Conservation (phyloP, 83 land plant species). For the Picea abies region DNA sequence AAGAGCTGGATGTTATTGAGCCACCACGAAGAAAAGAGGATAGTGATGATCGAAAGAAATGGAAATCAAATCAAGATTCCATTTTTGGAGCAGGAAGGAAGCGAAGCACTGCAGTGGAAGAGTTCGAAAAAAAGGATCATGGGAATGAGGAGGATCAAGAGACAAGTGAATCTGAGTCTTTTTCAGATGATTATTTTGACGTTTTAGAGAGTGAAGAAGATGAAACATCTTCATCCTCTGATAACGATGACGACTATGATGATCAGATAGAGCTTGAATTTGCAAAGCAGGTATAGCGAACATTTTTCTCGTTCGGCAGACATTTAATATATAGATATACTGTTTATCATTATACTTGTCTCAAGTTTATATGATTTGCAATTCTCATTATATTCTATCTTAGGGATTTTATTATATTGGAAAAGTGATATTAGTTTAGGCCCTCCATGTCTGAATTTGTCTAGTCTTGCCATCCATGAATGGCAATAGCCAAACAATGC, state of each 20-base stretch:
- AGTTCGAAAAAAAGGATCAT: background rate
- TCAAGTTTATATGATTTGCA: background rate
- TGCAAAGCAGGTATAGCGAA: background rate
- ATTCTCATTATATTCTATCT: background rate
- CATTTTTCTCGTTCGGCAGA: background rate
- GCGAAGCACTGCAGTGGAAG: background rate
- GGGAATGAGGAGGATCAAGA: background rate
- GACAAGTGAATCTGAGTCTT: conserved; percentile 8
- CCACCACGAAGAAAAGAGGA: background rate
- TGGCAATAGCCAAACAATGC: background rate
- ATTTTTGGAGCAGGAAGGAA: conserved; percentile 3
- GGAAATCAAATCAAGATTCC: background rate
- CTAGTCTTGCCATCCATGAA: background rate
- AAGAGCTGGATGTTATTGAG: background rate
- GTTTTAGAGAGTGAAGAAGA: conserved; percentile 4
- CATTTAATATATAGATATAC: background rate
- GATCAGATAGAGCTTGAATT: conserved; percentile 5
- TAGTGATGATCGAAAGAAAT: background rate
- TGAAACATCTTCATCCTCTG: conserved; percentile 20
- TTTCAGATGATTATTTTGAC: conserved; percentile 12
- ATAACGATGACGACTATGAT: conserved; percentile 14
- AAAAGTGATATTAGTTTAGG: background rate
- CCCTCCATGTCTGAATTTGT: background rate
- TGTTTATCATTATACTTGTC: background rate
- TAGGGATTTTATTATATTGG: background rate